Evolutionary conservation across 2,329 filamentous ascomycete species (phyloP), one percentile per base, ranked within the genome.

Genomic region (Nectriaceae sp.): DNA sequence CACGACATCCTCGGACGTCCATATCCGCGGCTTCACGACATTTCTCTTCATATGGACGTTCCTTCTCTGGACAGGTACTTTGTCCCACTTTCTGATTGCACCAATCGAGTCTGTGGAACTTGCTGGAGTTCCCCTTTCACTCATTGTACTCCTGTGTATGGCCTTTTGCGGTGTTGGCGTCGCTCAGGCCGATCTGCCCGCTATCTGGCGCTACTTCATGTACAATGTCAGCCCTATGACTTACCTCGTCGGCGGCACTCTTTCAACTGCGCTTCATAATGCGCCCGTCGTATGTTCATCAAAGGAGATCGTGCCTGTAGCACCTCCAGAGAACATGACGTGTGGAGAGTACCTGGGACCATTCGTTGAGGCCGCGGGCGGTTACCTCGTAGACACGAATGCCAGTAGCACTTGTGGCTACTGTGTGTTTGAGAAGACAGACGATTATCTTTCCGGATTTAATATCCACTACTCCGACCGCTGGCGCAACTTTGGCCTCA

Each of bases 141-240:
- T 87, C 40, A 63, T 81, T 56, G 84, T 87, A 68, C 78, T 79
- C 21, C 70, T 87, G 49, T 76, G 74, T 29, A 71, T 87, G 21
- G 73, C 82, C 42, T 87, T 88, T 73, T 84, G 80, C 63, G 60
- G 59, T 53, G 54, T 41, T 47, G 68, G 1, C 21, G 5, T 29
- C 52, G 83, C 83, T 63, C 75, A 83, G 67, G 61, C 36, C 18
- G 15, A 19, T 75, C 42, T 78, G 77, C 66, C 60, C 19, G 18
- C 18, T n/a, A n/a, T 10, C 33, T 33, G 18, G 15, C 15, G 16
- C n/a, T n/a, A 41, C 19, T 88, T 87, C 74, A 83, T 88, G 79
- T 89, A 89, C 65, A 78, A 84, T 35, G 72, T 87, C 48, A 87
- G 82, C 1, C 87, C 88, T 1, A 83, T 90, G 63, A 88, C 85